phyloP scores from a whole-genome alignment of 176 grass and related monocot genomes.

The Hsuehochloa calcarea region DNA sequence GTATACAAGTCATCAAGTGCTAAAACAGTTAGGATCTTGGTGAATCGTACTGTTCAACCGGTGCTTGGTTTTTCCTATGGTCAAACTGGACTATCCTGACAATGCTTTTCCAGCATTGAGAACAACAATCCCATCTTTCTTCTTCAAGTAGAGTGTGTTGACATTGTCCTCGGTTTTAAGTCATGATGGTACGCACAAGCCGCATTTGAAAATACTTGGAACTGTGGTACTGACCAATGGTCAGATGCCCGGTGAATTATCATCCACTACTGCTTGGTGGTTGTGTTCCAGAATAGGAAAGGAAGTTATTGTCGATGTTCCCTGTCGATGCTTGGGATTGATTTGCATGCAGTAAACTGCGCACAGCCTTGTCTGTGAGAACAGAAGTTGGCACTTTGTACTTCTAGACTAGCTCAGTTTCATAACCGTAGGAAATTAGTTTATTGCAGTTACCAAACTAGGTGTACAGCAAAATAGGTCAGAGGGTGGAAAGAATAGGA shows the following conservation, averaged over 20 bases:
- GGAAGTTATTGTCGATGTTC: slow-evolving; percentile 5
- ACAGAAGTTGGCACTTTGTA: slow-evolving; percentile 2
- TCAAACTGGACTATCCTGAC: slow-evolving; percentile 45
- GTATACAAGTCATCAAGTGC: slow-evolving; percentile 65
- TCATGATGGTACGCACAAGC: slow-evolving; percentile 13
- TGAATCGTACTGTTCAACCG: slow-evolving; percentile 34
- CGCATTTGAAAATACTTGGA: slow-evolving; percentile 30
- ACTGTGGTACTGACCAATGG: slow-evolving; percentile 20
- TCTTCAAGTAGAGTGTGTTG: slow-evolving; percentile 9
- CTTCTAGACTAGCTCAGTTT: slow-evolving; percentile 25
- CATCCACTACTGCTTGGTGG: background rate
- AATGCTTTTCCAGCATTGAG: background rate
- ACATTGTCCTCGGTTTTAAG: slow-evolving; percentile 4
- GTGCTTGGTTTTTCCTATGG: slow-evolving; percentile 40
- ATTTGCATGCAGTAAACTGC: background rate
- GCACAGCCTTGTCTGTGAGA: background rate
- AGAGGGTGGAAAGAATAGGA: slow-evolving; percentile 8
- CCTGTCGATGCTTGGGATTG: background rate
- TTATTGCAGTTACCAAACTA: slow-evolving; percentile 12
- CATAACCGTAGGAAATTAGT: slow-evolving; percentile 20
- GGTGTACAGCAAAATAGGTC: slow-evolving; percentile 39
- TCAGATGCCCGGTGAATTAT: slow-evolving; percentile 1
- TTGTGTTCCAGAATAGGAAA: background rate
- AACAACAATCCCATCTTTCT: slow-evolving; percentile 3
- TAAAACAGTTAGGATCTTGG: slow-evolving; percentile 73